phyloP scores from a whole-genome alignment of 2,329 filamentous ascomycete species.

The Pseudogymnoascus sp. region DNA sequence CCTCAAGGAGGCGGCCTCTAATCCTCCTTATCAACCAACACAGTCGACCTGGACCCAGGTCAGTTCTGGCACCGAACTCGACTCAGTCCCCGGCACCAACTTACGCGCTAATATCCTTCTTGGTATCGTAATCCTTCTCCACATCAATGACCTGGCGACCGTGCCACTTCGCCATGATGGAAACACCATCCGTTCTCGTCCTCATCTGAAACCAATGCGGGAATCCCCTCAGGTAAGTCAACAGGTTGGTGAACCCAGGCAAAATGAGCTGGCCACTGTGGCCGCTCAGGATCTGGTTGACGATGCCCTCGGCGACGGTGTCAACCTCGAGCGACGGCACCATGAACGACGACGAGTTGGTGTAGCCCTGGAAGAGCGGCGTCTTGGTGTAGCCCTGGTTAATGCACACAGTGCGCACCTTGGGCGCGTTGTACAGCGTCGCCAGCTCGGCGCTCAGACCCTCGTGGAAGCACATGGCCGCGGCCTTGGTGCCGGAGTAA shows the following conservation, averaged over 20 bases:
- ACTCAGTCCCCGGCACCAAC: conserved; percentile 11
- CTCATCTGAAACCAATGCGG: conserved; percentile 58
- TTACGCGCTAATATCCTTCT: conserved; percentile 22
- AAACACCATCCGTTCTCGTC: conserved; percentile 36
- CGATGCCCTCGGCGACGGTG: conserved; percentile 57
- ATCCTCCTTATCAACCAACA: neutral
- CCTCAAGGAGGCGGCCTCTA: neutral
- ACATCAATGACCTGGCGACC: conserved; percentile 29
- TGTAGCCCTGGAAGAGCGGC: conserved; percentile 51
- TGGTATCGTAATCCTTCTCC: conserved; percentile 21
- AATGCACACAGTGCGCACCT: conserved; percentile 59
- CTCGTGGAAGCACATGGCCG: conserved; percentile 61
- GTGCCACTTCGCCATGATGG: conserved; percentile 26
- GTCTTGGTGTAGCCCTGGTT: conserved; percentile 58
- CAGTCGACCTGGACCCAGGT: conserved; percentile 1
- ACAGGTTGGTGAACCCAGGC: conserved; percentile 38
- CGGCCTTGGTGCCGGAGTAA: conserved; percentile 61
- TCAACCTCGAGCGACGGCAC: conserved; percentile 49
- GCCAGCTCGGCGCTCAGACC: conserved; percentile 52
- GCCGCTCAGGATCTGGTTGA: conserved; percentile 51
- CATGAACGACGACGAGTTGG: conserved; percentile 43
- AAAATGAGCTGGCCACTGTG: conserved; percentile 49
- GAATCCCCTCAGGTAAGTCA: conserved; percentile 42
- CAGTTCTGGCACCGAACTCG: neutral
- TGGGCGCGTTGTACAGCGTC: conserved; percentile 53